Evolutionary conservation across 352 stramenopile species (phyloP), one percentile per base, ranked within the genome.

Genomic region (Pythium monospermum): DNA sequence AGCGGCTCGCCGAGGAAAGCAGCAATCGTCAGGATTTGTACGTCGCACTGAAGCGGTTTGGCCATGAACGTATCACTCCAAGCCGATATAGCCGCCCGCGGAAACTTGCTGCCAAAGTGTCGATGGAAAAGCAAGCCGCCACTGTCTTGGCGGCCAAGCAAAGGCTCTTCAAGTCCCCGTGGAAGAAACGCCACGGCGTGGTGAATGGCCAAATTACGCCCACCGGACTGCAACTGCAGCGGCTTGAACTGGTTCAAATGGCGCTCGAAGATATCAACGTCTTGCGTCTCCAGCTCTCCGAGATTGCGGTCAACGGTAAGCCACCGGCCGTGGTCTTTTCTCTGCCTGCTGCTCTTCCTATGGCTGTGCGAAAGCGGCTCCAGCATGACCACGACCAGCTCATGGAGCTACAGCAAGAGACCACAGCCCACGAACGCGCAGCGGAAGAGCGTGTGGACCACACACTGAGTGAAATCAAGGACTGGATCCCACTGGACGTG

Each of bases 401-500:
- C 16, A 1, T 59, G 8, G 12, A 36, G 23, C 33, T 53, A 16
- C 27, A 46, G 11, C 6, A 64, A n/a, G 11, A 13, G 1, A 35
- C 59, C 56, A 28, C 38, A 48, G 19, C 37, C 2, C 46, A 66
- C 3, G 57, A 70, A 13, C 57, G 51, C 2, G 55, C 27, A 0
- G 68, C 71, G 4, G 61, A 76, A 31, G 54, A 31, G 16, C 68
- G 71, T 12, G 62, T 85, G 1, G 65, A 75, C 5, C 53, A 73
- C 39, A 71, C 68, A 1, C 64, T 86, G 12, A 22, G 53, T 3
- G 75, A 84, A 22, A 73, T 89, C 43, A 73, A 66, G 31, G 66
- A 74, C 30, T 83, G 64, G 57, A 57, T 89, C 5, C 75, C 78
- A 6, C 68, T 89, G 7, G 78, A 89, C 21, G 61, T 83, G 15